These are phyloP conservation scores for Selenicereus undatus DNA, from an alignment of 148 eudicot species.

Conservation along the genomic window DNA sequence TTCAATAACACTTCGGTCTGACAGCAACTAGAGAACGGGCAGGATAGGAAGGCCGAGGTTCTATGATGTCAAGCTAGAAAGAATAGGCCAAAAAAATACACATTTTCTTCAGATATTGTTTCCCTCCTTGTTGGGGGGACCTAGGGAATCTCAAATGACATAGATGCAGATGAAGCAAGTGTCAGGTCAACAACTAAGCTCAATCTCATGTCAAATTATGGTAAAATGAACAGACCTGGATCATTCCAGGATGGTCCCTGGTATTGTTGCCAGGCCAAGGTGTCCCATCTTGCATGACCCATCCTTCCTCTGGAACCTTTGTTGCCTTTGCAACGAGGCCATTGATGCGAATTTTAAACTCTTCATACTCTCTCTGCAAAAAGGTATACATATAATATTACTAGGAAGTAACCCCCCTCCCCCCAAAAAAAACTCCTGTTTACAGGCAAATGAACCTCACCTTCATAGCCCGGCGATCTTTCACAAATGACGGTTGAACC, in stretches of 20 bases:
- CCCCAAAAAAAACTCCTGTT: neutral
- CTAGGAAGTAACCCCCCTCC: neutral
- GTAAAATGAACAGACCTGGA: slow-evolving; percentile 30
- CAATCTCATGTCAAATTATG: neutral
- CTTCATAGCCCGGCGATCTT: slow-evolving; percentile 44
- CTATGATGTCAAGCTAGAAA: no score
- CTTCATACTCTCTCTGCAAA: slow-evolving; percentile 48
- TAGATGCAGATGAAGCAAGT: neutral
- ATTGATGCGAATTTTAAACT: slow-evolving; percentile 41
- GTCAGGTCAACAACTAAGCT: neutral
- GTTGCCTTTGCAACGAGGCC: slow-evolving; percentile 44
- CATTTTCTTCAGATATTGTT: no score
- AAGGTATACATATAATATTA: neutral
- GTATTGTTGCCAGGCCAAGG: slow-evolving; percentile 53
- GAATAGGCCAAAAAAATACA: no score
- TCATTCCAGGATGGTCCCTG: slow-evolving; percentile 51
- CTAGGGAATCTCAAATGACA: no score
- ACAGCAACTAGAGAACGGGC: no score
- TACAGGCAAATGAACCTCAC: slow-evolving; percentile 7
- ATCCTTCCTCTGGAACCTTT: slow-evolving; percentile 48
- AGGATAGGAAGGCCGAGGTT: no score
- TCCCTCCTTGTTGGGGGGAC: no score
- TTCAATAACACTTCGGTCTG: no score
- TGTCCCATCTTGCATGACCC: slow-evolving; percentile 49
- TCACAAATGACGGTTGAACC: slow-evolving; percentile 39